Conservation (phyloP, 2,329 filamentous ascomycete species). For the Trichoderma sp. region DNA sequence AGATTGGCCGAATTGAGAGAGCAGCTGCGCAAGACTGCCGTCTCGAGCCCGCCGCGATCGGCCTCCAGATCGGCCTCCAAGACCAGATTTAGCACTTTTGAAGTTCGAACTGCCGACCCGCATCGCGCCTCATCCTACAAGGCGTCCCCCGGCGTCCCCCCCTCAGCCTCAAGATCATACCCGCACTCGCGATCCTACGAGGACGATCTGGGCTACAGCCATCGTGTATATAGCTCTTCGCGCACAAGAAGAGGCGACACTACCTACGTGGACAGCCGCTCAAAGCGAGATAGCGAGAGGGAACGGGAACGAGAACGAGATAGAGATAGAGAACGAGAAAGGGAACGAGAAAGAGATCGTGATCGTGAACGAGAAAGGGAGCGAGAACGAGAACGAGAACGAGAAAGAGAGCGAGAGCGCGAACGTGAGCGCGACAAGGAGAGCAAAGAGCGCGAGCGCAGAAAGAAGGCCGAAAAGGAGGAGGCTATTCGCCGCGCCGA, state of each 20-base stretch:
- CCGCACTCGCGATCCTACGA: conserved; percentile 51
- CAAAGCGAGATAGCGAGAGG: conserved; percentile 48
- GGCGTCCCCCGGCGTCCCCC: conserved; percentile 38
- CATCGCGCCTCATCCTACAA: conserved; percentile 51
- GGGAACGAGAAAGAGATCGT: conserved; percentile 39
- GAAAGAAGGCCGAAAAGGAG: conserved; percentile 31
- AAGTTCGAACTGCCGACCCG: conserved; percentile 55
- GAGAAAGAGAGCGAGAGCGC: conserved; percentile 37
- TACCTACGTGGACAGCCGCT: conserved; percentile 53
- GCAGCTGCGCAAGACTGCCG: conserved; percentile 51
- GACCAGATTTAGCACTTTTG: conserved; percentile 38
- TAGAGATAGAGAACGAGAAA: conserved; percentile 32
- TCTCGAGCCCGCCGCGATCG: conserved; percentile 47
- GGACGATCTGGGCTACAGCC: conserved; percentile 47
- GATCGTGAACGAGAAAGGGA: conserved; percentile 39
- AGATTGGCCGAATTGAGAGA: conserved; percentile 68
- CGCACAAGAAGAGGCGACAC: conserved; percentile 50
- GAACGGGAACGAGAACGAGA: conserved; percentile 44
- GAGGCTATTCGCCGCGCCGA: conserved; percentile 37
- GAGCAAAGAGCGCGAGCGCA: conserved; percentile 35
- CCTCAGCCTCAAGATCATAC: conserved; percentile 42
- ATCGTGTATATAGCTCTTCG: conserved; percentile 43
- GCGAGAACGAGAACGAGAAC: conserved; percentile 38
- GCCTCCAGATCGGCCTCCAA: conserved; percentile 45
- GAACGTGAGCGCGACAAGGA: conserved; percentile 26